Evolutionary conservation across 2,329 filamentous ascomycete genomes (phyloP).

Genomic region (Cladophialophora chaetospira): DNA sequence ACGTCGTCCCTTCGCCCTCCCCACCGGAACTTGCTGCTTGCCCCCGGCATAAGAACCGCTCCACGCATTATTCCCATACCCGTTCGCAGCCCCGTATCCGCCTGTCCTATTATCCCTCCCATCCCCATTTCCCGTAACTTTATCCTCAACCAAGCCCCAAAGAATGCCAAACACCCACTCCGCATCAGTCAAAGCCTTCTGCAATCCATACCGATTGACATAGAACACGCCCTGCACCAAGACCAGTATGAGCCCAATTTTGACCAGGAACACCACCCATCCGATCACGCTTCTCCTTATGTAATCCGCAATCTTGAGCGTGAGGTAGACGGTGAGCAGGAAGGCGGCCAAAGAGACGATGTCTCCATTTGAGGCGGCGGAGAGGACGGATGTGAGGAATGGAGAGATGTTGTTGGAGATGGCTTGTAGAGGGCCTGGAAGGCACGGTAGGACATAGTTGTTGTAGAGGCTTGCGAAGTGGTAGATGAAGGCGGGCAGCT

Average conservation of each 20-base stretch:
- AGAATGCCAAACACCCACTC: slow-evolving; percentile 26
- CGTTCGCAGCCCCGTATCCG: background rate
- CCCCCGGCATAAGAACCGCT: slow-evolving; percentile 16
- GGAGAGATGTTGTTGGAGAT: slow-evolving; percentile 27
- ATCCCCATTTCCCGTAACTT: slow-evolving; percentile 5
- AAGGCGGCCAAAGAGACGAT: slow-evolving; percentile 29
- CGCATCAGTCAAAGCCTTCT: slow-evolving; percentile 26
- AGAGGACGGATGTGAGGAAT: slow-evolving; percentile 40
- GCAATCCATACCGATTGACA: slow-evolving; percentile 27
- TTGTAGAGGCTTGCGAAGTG: slow-evolving; percentile 33
- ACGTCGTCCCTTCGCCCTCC: slow-evolving; percentile 8
- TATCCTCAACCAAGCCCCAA: slow-evolving; percentile 27
- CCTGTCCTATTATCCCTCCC: slow-evolving; percentile 10
- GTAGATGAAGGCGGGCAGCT: slow-evolving; percentile 26
- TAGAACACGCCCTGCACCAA: slow-evolving; percentile 28
- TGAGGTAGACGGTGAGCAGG: slow-evolving; percentile 27
- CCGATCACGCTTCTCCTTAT: slow-evolving; percentile 31
- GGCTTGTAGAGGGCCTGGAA: slow-evolving; percentile 29
- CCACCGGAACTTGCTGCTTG: slow-evolving; percentile 24
- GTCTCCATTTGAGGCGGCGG: slow-evolving; percentile 22
- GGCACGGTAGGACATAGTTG: slow-evolving; percentile 33
- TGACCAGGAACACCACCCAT: slow-evolving; percentile 29
- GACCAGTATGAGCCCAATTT: slow-evolving; percentile 26
- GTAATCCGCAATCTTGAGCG: slow-evolving; percentile 30
- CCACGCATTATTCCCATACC: slow-evolving; percentile 1